Conservation (phyloP, 495 filamentous ascomycete species). For the Usnea hakonensis region DNA sequence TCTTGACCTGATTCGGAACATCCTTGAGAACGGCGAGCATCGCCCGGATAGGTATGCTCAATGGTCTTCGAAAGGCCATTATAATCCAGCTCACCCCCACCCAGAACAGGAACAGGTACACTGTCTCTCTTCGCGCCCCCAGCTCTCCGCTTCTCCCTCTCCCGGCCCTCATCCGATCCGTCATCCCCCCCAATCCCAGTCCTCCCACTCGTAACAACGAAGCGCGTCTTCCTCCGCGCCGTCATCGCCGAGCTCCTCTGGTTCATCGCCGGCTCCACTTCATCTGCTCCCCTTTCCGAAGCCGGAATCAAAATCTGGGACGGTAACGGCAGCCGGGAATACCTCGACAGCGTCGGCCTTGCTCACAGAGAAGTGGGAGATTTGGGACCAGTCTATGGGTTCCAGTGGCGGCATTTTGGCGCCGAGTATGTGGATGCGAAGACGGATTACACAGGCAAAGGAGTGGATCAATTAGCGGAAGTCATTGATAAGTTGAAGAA, state of each 20-base stretch:
- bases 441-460: constrained; percentile 79
- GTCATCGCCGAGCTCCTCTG: constrained; percentile 91
- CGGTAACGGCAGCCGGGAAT: constrained; percentile 84
- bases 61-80: background rate
- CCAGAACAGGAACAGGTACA: constrained; percentile 87
- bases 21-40: constrained; percentile 68
- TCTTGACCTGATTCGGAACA: constrained; percentile 65
- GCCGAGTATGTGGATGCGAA: constrained; percentile 73
- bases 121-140: constrained; percentile 78
- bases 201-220: constrained; percentile 90
- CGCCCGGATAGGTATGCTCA: constrained; percentile 59
- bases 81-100: background rate
- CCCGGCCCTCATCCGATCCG: constrained; percentile 36
- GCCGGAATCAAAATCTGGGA: constrained; percentile 96
- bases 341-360: constrained; percentile 77
- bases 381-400: constrained; percentile 93
- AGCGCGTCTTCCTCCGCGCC: constrained; percentile 89
- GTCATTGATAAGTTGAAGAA: constrained; percentile 73
- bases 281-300: constrained; percentile 60
- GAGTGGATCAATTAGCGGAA: constrained; percentile 84
- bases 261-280: constrained; percentile 84
- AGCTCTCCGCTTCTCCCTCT: constrained; percentile 79
- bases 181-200: constrained; percentile 41
- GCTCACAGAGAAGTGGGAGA: constrained; percentile 74
- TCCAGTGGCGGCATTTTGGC: constrained; percentile 98